Base-by-base conservation (phyloP, 2,329 filamentous ascomycete species). In the Gyromitra esculenta region DNA sequence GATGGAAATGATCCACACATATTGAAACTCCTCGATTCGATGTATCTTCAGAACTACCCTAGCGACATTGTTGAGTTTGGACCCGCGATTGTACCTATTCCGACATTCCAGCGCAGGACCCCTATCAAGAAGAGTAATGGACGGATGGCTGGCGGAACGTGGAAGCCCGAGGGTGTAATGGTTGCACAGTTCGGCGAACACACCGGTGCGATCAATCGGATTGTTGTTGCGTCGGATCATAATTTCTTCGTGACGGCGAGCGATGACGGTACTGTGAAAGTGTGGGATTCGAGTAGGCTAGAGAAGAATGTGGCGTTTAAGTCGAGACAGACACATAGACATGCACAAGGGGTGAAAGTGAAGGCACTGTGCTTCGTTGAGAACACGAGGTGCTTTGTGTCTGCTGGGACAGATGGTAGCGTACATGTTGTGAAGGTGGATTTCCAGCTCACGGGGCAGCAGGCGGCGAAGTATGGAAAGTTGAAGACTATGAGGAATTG, bases 211-310 rank as follows among this genome's bases (percentile, higher is more conserved):
- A 89, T 98, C 79, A 97, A 92, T 81, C 89, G 94, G 8, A 89
- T 98, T 9, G 86, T 92, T 1, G 89, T 93, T 6, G 91, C 96
- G 1, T 93, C 95, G 0, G 96, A 99, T 82, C 95, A 99, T 82
- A 86, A 91, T 3, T 99, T 99, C 84, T 99, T 99, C 83, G 88
- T 97, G 73, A 98, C 96, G 0, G 95, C 91, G 5, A 95, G 94
- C 8, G 93, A 97, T 81, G 96, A 99, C 83, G 93, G 96, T 1
- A 90, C 89, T 5, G 92, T 97, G 73, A 97, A 93, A 82, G 88
- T 99, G 4, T 99, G 96, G 96, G 96, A 99, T 84, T 91, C 93
- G 35, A 90, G 90, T 35, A 89, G 96, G 31, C 87, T 99, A 5
- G 96, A 99, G 84, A 91, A 94, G 57, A 98, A 97, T 82, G 89